A percentile compares a stretch with the other conserved stretches of the same genome.
Evolutionary conservation across 2,329 filamentous ascomycete genomes (phyloP).

Genomic region (Metarhizium sp.): DNA sequence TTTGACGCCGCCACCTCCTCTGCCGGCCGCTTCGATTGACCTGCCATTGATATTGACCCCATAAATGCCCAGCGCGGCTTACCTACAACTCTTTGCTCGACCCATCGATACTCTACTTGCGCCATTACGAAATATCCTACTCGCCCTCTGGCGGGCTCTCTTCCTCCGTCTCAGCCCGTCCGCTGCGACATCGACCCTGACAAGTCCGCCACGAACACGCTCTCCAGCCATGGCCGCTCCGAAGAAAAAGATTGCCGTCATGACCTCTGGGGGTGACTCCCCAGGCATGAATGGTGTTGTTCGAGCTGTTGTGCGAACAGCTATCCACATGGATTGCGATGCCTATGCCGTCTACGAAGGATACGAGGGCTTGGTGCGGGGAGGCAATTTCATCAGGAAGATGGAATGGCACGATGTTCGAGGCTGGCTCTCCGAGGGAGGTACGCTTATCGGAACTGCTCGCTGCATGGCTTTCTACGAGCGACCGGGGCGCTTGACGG

Average conservation of each 20-base stretch:
- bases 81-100: constrained; percentile 18
- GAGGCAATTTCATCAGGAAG: constrained; percentile 77
- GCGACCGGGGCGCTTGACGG: constrained; percentile 69
- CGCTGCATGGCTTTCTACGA: constrained; percentile 89
- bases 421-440: constrained; percentile 87
- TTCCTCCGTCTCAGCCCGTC: constrained; percentile 6
- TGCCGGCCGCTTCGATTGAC: background rate
- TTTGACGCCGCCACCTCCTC: background rate
- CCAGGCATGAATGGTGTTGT: constrained; percentile 93
- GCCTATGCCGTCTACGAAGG: constrained; percentile 82
- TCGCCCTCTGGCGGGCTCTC: constrained; percentile 17
- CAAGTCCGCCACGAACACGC: constrained; percentile 8
- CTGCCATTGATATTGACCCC: background rate
- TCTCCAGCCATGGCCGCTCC: constrained; percentile 31
- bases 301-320: constrained; percentile 82
- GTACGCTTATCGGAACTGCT: constrained; percentile 91
- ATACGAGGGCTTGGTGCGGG: constrained; percentile 88
- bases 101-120: constrained; percentile 20
- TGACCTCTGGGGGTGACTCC: constrained; percentile 91
- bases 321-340: constrained; percentile 75
- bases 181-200: constrained; percentile 5
- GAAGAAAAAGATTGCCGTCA: constrained; percentile 70
- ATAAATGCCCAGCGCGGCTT: constrained; percentile 17
- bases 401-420: constrained; percentile 92
- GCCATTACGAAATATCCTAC: constrained; percentile 18